These are phyloP conservation scores for Jamesozyma gamospora DNA, from an alignment of 805 yeast species.

Conservation along the genomic window DNA sequence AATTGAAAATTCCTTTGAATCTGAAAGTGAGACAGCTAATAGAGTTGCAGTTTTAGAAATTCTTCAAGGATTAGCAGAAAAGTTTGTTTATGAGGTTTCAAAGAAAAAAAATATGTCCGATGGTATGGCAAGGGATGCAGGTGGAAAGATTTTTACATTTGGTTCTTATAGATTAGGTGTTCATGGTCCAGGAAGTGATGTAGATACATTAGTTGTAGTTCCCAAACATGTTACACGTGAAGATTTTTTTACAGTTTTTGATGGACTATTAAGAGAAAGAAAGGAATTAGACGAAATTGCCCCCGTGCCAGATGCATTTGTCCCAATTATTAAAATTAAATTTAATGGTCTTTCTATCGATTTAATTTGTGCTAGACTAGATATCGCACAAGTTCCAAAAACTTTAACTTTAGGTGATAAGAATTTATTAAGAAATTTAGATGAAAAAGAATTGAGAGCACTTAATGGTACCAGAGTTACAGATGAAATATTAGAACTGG, in stretches of 20 bases:
- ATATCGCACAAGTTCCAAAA: conserved; percentile 72
- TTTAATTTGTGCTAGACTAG: conserved; percentile 73
- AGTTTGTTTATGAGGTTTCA: conserved; percentile 77
- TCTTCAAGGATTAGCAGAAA: conserved; percentile 64
- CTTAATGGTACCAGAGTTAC: conserved; percentile 96
- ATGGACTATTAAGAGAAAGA: conserved; percentile 53
- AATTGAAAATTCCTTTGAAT: conserved; percentile 78
- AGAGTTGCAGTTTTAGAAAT: conserved; percentile 64
- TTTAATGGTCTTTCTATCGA: conserved; percentile 90
- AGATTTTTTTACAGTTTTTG: conserved; percentile 80
- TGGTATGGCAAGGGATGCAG: conserved; percentile 95
- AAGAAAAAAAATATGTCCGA: conserved; percentile 84
- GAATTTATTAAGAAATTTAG: conserved; percentile 73
- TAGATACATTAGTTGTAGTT: conserved; percentile 91
- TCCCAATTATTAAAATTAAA: conserved; percentile 88
- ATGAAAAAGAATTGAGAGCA: conserved; percentile 83
- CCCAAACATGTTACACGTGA: conserved; percentile 91
- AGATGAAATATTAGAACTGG: conserved; percentile 80
- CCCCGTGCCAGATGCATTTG: conserved; percentile 93
- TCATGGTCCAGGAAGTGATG: conserved; percentile 97
- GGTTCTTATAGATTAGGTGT: conserved; percentile 95
- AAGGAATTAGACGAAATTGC: conserved; percentile 85
- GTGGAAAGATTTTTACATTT: conserved; percentile 93
- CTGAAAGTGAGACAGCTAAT: conserved; percentile 71
- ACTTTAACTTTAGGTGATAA: conserved; percentile 73